Base-by-base conservation (phyloP, 2,329 filamentous ascomycete species). In the Amauroascus niger region DNA sequence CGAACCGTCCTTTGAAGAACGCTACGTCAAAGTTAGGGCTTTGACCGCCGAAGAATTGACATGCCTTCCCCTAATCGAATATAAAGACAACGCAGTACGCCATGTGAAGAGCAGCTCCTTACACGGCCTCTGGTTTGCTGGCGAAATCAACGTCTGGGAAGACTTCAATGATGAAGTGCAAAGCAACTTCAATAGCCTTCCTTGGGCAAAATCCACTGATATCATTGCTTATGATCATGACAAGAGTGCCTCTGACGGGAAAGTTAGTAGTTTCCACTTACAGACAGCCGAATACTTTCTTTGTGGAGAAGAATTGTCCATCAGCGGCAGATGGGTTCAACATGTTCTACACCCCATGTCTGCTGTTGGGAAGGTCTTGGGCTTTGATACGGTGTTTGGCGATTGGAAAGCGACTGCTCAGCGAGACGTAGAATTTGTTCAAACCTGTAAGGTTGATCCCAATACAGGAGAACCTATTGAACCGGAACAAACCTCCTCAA, bases 321-420 rank as follows among this genome's bases (percentile, higher is more conserved):
- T 53, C 13, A 55, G 53, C 46, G 37, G 33, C 20, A 52, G 53
- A 43, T 57, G 7, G 1, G 55, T 57, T 8, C 43, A 52, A 14
- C 39, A 57, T 46, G 48, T 45, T 6, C 30, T 57, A 2, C 48
- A 55, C 26, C 44, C 45, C 8, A 53, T 57, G 44, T 55, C 49
- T 3, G 49, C 55, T 35, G 49, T 57, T 26, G 44, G 53, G 14
- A 52, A 50, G 18, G 40, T 43, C 24, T 16, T 53, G 16, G 39
- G 41, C 6, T 22, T 43, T 46, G 24, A 37, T 2, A 48, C 48
- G 18, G 44, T 51, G 7, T 57, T 53, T 44, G 55, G 55, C 3
- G 55, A 57, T 28, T 57, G 53, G 48, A 57, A 57, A 33, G 55
- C 53, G 2, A 55, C 55, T 11, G 28, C 28, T 8, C 50, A 45